A percentile compares a stretch with the other conserved stretches of the same genome.
Evolutionary conservation across 2,329 filamentous ascomycete genomes (phyloP).

Genomic region (Phialophora tarda): DNA sequence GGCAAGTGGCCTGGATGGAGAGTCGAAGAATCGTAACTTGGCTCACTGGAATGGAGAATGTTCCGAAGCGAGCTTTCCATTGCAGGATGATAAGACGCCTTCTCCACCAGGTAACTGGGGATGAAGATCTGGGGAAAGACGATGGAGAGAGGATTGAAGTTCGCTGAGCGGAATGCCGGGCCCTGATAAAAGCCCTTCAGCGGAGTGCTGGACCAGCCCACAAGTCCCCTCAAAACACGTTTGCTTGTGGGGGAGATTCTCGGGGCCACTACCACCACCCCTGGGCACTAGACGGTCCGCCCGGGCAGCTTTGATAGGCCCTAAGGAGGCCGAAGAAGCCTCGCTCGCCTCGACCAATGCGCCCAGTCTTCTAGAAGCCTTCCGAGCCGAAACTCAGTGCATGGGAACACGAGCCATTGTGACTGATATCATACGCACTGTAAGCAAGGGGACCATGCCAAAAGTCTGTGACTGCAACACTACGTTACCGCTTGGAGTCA

Average conservation of each 20-base stretch:
- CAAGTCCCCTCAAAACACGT: not conserved
- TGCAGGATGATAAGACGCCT: conserved; percentile 17
- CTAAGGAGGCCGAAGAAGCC: not conserved
- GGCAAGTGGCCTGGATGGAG: conserved; percentile 22
- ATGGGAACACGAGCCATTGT: conserved; percentile 1
- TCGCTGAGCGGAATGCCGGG: conserved; percentile 29
- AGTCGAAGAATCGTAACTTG: conserved; percentile 22
- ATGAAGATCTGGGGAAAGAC: conserved; percentile 29
- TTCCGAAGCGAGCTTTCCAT: conserved; percentile 37
- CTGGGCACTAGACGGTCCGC: not conserved
- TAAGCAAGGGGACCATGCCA: not conserved
- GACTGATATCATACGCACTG: not conserved
- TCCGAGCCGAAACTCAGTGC: conserved; percentile 3
- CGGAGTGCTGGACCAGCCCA: conserved; percentile 26
- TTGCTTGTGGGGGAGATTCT: conserved; percentile 11
- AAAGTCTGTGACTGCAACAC: conserved; percentile 20
- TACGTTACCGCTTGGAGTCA: conserved; percentile 19
- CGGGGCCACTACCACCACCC: not conserved
- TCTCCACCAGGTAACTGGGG: conserved; percentile 22
- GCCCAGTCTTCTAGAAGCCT: conserved; percentile 22
- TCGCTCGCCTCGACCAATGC: conserved; percentile 10
- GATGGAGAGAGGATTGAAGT: conserved; percentile 17
- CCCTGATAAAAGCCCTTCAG: conserved; percentile 25
- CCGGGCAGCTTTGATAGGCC: conserved; percentile 11
- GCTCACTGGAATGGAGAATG: conserved; percentile 34